Conservation (phyloP, 1,284 basidiomycete species). For the Pseudozyma pruni region DNA sequence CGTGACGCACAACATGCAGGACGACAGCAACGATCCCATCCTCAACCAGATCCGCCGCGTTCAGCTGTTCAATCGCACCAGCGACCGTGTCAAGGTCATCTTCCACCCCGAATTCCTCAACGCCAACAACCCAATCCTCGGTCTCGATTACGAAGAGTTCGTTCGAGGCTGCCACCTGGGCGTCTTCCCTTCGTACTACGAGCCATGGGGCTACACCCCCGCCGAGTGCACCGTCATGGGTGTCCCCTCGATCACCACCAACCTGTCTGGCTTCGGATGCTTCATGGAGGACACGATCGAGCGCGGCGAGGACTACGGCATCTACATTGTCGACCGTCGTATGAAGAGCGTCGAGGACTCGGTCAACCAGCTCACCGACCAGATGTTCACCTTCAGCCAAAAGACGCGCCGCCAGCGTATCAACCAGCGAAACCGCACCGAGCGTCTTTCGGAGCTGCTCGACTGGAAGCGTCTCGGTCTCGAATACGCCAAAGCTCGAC, state of each 20-base stretch:
- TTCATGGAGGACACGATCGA: constrained; percentile 99
- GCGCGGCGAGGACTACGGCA: constrained; percentile 72
- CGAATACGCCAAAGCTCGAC: constrained; percentile 94
- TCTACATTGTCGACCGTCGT: constrained; percentile 92
- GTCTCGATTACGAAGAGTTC: constrained; percentile 98
- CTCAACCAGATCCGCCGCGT: constrained; percentile 93
- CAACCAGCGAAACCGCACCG: constrained; percentile 97
- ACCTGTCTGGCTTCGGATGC: constrained; percentile 95
- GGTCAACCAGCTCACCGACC: constrained; percentile 74
- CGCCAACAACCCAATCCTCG: constrained; percentile 95
- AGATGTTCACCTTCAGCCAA: constrained; percentile 74
- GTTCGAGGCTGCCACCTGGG: constrained; percentile 96
- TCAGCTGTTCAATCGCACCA: constrained; percentile 84
- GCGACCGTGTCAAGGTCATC: constrained; percentile 91
- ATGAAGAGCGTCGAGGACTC: constrained; percentile 90
- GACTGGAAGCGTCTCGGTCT: constrained; percentile 99
- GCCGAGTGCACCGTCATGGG: constrained; percentile 83
- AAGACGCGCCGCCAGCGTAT: constrained; percentile 96
- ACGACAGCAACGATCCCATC: constrained; percentile 90
- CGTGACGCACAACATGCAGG: constrained; percentile 97
- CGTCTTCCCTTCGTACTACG: constrained; percentile 94
- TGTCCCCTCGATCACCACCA: constrained; percentile 95
- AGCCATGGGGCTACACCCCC: constrained; percentile 85
- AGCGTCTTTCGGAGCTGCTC: constrained; percentile 78
- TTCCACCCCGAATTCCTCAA: constrained; percentile 99